Evolutionary conservation across 805 yeast species (phyloP), one percentile per base, ranked within the genome.

Genomic region (Ascoidea rubescens): DNA sequence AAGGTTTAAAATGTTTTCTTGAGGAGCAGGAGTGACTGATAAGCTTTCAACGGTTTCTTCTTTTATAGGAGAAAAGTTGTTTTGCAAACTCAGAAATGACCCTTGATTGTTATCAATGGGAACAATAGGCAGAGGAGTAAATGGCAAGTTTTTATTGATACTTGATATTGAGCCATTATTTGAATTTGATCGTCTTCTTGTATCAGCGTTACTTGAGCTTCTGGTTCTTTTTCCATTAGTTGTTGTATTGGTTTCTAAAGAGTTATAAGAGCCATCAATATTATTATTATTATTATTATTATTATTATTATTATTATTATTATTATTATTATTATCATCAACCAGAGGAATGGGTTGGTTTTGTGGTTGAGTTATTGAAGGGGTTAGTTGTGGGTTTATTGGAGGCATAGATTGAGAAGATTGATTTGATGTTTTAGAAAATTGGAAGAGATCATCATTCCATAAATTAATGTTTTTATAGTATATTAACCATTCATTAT

Each of bases 401-500:
- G 21, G 51, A 45, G 44, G 45, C 45, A 31, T 46, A 5, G 45
- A 8, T 28, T 37, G 48, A 42, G 47, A n/a, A 37, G 44, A 32
- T 48, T 42, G 37, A 43, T 42, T 21, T 12, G 45, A 45, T 6
- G 56, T 42, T 43, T 14, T 5, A 30, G 52, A 45, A 33, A 51
- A 14, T 51, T 46, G 14, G 31, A 14, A 16, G 21, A 48, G 32
- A 10, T 47, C 42, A 12, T 53, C 57, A 46, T 53, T 54, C 58
- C 58, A 55, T 4, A 55, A 31, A 32, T 50, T 51, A 21, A 50
- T 42, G 45, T 45, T 47, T 43, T 55, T 55, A 42, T 47, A 52
- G 30, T 49, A 54, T 2, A 55, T 45, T 7, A 45, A 44, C 58
- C 58, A 55, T n/a, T 55, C 58, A 48, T 55, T 55, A 48, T 55